A percentile compares a stretch with the other conserved stretches of the same genome.
phyloP scores from a whole-genome alignment of 805 yeast genomes.

The Metschnikowia baotianmanensis region DNA sequence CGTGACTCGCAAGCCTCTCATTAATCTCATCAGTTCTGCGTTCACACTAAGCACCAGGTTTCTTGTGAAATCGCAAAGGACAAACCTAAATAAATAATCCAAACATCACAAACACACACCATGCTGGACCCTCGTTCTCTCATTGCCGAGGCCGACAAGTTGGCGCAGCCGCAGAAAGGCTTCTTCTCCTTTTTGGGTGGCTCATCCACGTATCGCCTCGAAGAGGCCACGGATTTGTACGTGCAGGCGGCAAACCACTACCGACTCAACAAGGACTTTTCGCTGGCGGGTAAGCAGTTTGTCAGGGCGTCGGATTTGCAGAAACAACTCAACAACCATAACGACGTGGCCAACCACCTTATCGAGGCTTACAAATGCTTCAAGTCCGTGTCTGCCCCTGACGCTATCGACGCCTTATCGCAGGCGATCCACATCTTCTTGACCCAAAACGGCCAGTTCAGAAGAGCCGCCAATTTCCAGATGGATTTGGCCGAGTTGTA shows the following conservation, averaged over 20 bases:
- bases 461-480: constrained; percentile 93
- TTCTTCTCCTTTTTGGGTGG: constrained; percentile 65
- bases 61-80: too few relatives aligned
- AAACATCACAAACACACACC: neutral
- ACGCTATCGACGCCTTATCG: constrained; percentile 73
- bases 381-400: constrained; percentile 67
- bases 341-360: constrained; percentile 87
- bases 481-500: constrained; percentile 86
- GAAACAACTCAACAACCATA: constrained; percentile 68
- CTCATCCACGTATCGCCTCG: constrained; percentile 60
- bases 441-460: constrained; percentile 87
- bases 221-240: constrained; percentile 90
- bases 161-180: constrained; percentile 62
- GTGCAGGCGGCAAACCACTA: constrained; percentile 92
- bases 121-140: constrained; percentile 42
- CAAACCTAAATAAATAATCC: neutral
- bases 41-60: too few relatives aligned
- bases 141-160: constrained; percentile 43
- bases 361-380: constrained; percentile 73
- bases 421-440: constrained; percentile 77
- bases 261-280: constrained; percentile 69
- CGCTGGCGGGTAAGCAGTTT: constrained; percentile 78
- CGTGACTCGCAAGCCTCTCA: too few relatives aligned
- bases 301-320: constrained; percentile 84
- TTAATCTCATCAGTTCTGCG: too few relatives aligned